Conservation (phyloP, 345 rosid species). For the Rhodamnia argentea region DNA sequence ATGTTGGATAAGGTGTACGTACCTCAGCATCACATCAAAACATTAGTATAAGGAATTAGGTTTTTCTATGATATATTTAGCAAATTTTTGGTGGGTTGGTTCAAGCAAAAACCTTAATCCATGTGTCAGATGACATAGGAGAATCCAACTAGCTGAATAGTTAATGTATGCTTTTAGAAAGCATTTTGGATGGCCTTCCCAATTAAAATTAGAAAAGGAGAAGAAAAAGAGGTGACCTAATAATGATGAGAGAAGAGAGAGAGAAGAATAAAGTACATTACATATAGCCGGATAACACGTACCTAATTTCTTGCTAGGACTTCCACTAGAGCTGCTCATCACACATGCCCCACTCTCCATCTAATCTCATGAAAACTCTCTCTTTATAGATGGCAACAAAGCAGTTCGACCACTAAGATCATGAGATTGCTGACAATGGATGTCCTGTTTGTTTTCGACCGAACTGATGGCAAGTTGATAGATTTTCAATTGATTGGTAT, state of each 20-base stretch:
- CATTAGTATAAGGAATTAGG: neutral
- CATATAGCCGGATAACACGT: neutral
- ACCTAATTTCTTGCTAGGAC: slow-evolving; percentile 26
- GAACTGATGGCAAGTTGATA: neutral
- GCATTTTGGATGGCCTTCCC: neutral
- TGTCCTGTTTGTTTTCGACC: neutral
- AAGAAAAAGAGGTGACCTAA: neutral
- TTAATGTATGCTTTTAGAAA: neutral
- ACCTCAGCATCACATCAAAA: neutral
- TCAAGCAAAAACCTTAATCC: neutral
- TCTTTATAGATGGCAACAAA: neutral
- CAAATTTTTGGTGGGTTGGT: neutral
- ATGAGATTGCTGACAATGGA: neutral
- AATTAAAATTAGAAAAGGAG: neutral
- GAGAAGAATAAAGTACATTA: neutral
- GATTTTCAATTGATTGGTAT: neutral
- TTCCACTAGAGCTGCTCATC: slow-evolving; percentile 17
- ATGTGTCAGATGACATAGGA: neutral
- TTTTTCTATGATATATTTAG: neutral
- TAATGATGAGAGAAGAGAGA: neutral
- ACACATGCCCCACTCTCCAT: neutral
- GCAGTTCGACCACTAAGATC: neutral
- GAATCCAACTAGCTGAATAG: neutral
- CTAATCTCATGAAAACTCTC: neutral
- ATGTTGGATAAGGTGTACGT: neutral